phyloP scores from a whole-genome alignment of 2,329 filamentous ascomycete species.

The Thielaviopsis euricoi region DNA sequence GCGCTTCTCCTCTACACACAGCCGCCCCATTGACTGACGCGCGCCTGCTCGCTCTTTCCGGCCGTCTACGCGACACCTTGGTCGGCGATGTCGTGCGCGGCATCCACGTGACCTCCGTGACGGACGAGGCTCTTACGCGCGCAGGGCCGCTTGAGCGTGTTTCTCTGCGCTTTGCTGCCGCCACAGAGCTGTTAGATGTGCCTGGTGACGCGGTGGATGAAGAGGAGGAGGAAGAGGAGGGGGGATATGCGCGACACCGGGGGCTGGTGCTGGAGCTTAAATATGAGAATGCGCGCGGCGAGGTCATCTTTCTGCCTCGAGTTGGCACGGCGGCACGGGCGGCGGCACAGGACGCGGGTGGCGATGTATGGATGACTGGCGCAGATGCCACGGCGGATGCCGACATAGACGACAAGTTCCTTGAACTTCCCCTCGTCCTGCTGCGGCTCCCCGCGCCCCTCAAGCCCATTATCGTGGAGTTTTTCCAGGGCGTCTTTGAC shows the following conservation, averaged over 20 bases:
- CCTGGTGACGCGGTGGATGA: conserved; percentile 1
- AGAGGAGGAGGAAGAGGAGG: conserved; percentile 1
- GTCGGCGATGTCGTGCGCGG: conserved; percentile 45
- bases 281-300: conserved; percentile 36
- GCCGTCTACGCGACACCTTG: conserved; percentile 34
- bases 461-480: conserved; percentile 31
- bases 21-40: conserved; percentile 18
- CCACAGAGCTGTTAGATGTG: conserved; percentile 15
- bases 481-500: conserved; percentile 37
- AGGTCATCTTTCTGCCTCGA: conserved; percentile 32
- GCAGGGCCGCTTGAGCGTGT: conserved; percentile 30
- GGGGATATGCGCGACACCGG: neutral
- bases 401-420: conserved; percentile 20
- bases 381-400: neutral
- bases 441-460: conserved; percentile 38
- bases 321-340: neutral
- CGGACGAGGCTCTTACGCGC: conserved; percentile 23
- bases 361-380: neutral
- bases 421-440: conserved; percentile 34
- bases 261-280: conserved; percentile 30
- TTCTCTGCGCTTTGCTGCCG: conserved; percentile 26
- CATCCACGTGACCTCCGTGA: conserved; percentile 31
- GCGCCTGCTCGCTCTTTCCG: conserved; percentile 28
- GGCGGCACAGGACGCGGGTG: neutral
- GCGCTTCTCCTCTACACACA: conserved; percentile 34